A percentile compares a stretch with the other conserved stretches of the same genome.
Evolutionary conservation across 2,329 filamentous ascomycete genomes (phyloP).

Genomic region (Aspergillus floridensis): DNA sequence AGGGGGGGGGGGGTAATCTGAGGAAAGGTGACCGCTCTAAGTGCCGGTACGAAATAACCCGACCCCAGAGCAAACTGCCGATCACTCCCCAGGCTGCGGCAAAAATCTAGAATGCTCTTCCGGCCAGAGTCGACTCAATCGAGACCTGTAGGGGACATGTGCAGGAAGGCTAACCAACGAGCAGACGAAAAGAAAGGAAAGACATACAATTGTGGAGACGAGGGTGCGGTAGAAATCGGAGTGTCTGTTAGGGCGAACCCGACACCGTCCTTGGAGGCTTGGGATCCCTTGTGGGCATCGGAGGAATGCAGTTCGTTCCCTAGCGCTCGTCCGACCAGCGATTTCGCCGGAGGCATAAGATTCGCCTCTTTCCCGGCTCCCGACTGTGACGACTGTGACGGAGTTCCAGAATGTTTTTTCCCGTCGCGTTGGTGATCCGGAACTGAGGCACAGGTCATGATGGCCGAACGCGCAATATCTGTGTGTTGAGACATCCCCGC

Average conservation of each 20-base stretch:
- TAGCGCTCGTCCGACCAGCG: constrained; percentile 44
- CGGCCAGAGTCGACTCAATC: neutral
- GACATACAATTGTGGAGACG: constrained; percentile 61
- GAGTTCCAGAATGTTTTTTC: constrained; percentile 22
- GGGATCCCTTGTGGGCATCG: constrained; percentile 37
- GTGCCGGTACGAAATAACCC: constrained; percentile 5
- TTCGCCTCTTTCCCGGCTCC: constrained; percentile 30
- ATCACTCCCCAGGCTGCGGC: constrained; percentile 2
- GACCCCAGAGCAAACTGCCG: constrained; percentile 2
- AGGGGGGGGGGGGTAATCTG: too few relatives aligned
- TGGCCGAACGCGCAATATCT: constrained; percentile 49
- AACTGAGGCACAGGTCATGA: constrained; percentile 43
- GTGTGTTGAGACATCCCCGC: constrained; percentile 48
- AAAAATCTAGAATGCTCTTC: constrained; percentile 11
- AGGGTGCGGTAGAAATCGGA: constrained; percentile 60
- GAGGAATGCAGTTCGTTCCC: constrained; percentile 39
- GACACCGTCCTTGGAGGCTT: constrained; percentile 46
- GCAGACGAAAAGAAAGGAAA: constrained; percentile 12
- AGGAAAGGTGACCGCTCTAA: neutral
- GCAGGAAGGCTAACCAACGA: constrained; percentile 19
- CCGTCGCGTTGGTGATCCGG: constrained; percentile 23
- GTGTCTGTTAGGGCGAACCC: constrained; percentile 61
- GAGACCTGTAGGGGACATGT: constrained; percentile 5
- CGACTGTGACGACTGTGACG: constrained; percentile 22
- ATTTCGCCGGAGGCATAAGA: constrained; percentile 39